Evolutionary conservation across 768 basidiomycete genomes (phyloP).

Genomic region (Cystobasidiopsis lactophilus): DNA sequence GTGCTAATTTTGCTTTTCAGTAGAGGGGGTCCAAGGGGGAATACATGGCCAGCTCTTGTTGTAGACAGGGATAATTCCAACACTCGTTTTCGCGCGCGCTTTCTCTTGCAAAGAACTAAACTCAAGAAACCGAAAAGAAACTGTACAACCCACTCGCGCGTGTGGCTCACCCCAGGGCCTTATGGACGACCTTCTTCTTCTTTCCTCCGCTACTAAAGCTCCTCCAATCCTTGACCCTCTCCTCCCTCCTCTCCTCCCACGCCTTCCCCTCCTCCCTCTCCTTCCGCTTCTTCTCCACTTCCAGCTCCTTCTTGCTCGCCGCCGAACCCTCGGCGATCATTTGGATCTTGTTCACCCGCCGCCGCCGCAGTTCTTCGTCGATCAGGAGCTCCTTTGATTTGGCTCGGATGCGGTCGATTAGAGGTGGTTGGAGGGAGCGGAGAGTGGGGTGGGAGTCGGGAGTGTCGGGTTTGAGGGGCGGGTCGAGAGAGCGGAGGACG

Average conservation of each 20-base stretch:
- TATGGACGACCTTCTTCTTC: neutral
- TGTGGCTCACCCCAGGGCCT: conserved; percentile 15
- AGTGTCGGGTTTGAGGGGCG: conserved; percentile 40
- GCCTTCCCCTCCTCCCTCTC: conserved; percentile 68
- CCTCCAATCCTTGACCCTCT: conserved; percentile 17
- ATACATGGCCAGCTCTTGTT: too few species aligned
- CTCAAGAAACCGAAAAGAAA: too few species aligned
- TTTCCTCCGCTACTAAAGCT: conserved; percentile 5
- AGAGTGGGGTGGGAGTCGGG: conserved; percentile 40
- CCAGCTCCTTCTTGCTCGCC: conserved; percentile 81
- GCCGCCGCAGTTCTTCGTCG: conserved; percentile 63
- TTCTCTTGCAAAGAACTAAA: too few species aligned
- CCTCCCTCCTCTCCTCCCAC: conserved; percentile 40
- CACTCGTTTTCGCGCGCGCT: too few species aligned
- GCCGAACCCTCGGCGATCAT: conserved; percentile 41
- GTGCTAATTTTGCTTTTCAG: too few species aligned
- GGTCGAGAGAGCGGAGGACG: conserved; percentile 35
- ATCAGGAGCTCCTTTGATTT: conserved; percentile 68
- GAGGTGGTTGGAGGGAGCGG: conserved; percentile 34
- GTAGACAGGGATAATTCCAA: too few species aligned
- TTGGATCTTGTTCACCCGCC: conserved; percentile 40
- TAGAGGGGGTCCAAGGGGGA: too few species aligned
- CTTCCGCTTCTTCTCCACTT: conserved; percentile 48
- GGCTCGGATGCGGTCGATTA: conserved; percentile 41
- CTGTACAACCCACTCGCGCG: too few species aligned